Conservation (phyloP, 2,329 filamentous ascomycete species). For the Rhinocladiella mackenziei region DNA sequence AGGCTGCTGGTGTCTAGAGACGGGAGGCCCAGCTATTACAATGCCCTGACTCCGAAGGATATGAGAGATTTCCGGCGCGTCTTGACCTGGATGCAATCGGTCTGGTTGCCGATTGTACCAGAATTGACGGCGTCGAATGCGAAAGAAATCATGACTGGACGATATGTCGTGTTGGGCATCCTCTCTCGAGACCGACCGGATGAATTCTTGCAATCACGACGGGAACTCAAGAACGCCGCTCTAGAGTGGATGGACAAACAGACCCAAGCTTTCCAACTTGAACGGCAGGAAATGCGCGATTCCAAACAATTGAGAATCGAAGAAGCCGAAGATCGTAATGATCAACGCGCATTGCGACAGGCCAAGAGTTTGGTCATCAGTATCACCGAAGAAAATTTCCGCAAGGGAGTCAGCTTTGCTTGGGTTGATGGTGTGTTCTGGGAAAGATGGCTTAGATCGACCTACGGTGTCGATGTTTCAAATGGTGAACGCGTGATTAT, state of each 20-base stretch:
- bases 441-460: constrained; percentile 95
- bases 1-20: constrained; percentile 83
- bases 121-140: constrained; percentile 90
- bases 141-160: constrained; percentile 89
- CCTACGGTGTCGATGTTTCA: constrained; percentile 81
- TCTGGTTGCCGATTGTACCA: constrained; percentile 93
- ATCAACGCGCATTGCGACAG: constrained; percentile 76
- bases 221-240: constrained; percentile 92
- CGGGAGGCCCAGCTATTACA: constrained; percentile 85
- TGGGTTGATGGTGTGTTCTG: constrained; percentile 98
- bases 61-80: constrained; percentile 85
- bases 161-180: constrained; percentile 89
- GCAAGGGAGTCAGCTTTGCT: constrained; percentile 87
- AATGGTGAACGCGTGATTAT: constrained; percentile 91
- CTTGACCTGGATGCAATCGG: constrained; percentile 87
- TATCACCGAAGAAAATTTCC: constrained; percentile 73
- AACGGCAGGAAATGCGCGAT: constrained; percentile 87
- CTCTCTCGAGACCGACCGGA: constrained; percentile 75
- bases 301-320: constrained; percentile 94
- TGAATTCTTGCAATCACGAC: constrained; percentile 71
- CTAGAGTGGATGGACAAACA: constrained; percentile 98
- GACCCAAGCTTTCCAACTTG: constrained; percentile 82
- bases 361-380: constrained; percentile 91
- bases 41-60: constrained; percentile 77
- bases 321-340: constrained; percentile 88